phyloP scores from a whole-genome alignment of 148 eudicot genomes.

The Fallopia convolvulus region DNA sequence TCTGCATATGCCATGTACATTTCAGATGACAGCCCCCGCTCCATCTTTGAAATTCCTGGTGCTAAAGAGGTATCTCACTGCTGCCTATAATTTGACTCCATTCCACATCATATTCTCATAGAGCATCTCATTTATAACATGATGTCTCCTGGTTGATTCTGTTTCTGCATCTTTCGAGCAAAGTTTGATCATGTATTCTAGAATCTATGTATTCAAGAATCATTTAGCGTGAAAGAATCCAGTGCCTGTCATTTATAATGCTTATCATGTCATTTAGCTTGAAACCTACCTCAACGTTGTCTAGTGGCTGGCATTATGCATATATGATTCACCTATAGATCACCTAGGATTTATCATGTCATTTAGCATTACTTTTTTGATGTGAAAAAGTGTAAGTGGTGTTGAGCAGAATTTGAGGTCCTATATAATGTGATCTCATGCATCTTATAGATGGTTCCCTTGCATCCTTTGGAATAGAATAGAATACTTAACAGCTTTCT shows the following conservation, averaged over 20 bases:
- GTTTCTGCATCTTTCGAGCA: neutral
- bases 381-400: neutral
- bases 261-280: neutral
- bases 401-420: neutral
- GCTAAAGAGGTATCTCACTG: too few species aligned
- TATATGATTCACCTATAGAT: neutral
- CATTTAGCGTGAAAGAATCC: too few species aligned
- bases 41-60: too few species aligned
- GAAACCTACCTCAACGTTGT: neutral
- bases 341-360: neutral
- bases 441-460: too few species aligned
- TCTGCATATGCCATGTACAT: slow-evolving; percentile 94
- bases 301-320: neutral
- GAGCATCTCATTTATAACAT: neutral
- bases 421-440: neutral
- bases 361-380: neutral
- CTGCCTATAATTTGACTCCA: neutral
- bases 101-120: neutral
- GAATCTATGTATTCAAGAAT: neutral
- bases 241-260: neutral
- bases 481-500: neutral
- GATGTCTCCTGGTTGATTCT: neutral
- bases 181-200: neutral
- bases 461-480: neutral
- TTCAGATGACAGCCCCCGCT: slow-evolving; percentile 60